A percentile compares a stretch with the other conserved stretches of the same genome.
phyloP scores from a whole-genome alignment of 2,329 filamentous ascomycete genomes.

The Coleophoma crateriformis region DNA sequence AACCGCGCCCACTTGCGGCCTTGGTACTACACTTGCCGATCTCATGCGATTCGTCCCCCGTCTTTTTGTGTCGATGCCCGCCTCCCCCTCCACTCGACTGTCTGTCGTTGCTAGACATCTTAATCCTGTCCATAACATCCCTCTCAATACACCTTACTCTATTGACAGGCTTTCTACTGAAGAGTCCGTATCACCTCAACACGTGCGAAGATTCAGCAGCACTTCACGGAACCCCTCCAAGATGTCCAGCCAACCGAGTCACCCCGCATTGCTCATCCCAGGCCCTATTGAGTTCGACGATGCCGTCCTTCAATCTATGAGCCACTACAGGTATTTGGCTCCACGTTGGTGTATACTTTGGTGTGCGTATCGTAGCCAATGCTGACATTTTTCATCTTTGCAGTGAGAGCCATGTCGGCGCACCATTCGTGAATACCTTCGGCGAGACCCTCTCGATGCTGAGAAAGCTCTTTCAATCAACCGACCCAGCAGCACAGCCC shows the following conservation, averaged over 20 bases:
- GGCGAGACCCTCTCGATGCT: conserved; percentile 84
- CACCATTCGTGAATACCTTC: conserved; percentile 83
- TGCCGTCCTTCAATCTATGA: conserved; percentile 91
- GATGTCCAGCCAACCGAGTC: conserved; percentile 58
- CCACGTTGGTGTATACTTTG: not conserved
- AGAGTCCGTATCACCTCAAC: conserved; percentile 13
- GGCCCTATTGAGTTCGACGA: conserved; percentile 98
- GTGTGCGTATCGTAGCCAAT: not conserved
- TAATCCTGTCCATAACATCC: conserved; percentile 21
- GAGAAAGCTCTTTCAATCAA: conserved; percentile 91
- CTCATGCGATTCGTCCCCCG: not conserved
- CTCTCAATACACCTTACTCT: conserved; percentile 26
- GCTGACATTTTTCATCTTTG: conserved; percentile 8
- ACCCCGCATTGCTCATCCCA: conserved; percentile 82
- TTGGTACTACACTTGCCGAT: conserved; percentile 9
- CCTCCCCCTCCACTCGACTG: conserved; percentile 21
- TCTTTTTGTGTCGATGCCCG: conserved; percentile 18
- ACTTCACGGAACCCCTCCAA: conserved; percentile 10
- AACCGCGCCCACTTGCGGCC: conserved; percentile 9
- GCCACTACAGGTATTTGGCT: conserved; percentile 72
- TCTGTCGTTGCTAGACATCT: conserved; percentile 33
- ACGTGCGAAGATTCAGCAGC: conserved; percentile 8
- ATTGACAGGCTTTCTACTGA: conserved; percentile 12
- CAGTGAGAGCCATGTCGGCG: conserved; percentile 90
- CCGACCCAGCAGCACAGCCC: conserved; percentile 75